Evolutionary conservation across 2,329 filamentous ascomycete species (phyloP).

Genomic region (Paracamarosporium sp.): DNA sequence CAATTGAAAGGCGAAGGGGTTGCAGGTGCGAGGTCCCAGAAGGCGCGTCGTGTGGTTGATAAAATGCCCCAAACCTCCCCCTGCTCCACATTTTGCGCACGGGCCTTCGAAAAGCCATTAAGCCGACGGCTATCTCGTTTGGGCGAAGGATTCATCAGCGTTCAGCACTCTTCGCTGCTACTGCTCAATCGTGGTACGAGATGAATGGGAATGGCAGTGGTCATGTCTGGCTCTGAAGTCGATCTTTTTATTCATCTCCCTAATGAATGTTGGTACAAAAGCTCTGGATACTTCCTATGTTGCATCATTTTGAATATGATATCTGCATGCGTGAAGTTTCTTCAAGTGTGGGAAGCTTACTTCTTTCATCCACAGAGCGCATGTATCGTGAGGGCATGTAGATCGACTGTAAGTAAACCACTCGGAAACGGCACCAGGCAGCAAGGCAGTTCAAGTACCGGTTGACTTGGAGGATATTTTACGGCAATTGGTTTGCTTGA

Average conservation of each 20-base stretch:
- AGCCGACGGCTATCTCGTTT: background rate
- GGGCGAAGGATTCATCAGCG: background rate
- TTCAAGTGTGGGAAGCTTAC: background rate
- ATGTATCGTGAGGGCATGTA: background rate
- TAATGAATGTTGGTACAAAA: background rate
- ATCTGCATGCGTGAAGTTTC: background rate
- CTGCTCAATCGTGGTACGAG: background rate
- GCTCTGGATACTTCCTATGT: background rate
- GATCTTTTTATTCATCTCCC: background rate
- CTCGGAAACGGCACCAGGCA: background rate
- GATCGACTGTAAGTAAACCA: background rate
- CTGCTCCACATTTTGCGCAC: background rate
- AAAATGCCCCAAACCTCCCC: background rate
- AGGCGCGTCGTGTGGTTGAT: background rate
- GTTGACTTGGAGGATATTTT: too few relatives aligned
- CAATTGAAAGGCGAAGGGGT: slow-evolving; percentile 4
- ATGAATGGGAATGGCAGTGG: background rate
- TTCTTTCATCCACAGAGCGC: background rate
- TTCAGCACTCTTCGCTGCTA: background rate
- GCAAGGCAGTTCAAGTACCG: background rate
- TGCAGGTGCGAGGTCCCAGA: background rate
- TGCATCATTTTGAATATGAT: background rate
- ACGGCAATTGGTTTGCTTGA: too few relatives aligned
- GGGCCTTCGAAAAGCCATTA: background rate
- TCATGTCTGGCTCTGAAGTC: background rate